phyloP scores from a whole-genome alignment of 768 basidiomycete genomes.

The Sporobolomyces roseus region DNA sequence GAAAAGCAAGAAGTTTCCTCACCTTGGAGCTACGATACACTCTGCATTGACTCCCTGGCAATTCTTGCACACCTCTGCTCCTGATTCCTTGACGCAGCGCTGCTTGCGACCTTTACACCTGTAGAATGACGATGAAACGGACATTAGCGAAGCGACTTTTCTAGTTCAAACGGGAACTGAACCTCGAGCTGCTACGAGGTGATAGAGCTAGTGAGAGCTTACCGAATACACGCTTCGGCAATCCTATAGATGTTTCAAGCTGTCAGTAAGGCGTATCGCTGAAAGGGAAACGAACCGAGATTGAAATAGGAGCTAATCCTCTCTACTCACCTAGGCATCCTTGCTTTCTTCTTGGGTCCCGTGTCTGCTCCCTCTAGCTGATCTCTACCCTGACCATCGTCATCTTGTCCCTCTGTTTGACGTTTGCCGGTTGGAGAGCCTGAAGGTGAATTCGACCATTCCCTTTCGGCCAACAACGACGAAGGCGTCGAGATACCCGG shows the following conservation, averaged over 20 bases:
- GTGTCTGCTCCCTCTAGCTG: not conserved
- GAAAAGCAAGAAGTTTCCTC: not conserved
- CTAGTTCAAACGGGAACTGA: too few species aligned
- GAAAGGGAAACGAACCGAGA: not conserved
- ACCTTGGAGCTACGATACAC: slow-evolving; percentile 23
- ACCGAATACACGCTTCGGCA: slow-evolving; percentile 28
- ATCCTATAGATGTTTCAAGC: not conserved
- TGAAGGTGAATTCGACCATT: too few species aligned
- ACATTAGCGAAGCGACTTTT: not conserved
- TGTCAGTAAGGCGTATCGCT: not conserved
- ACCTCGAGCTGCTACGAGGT: not conserved
- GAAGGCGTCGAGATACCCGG: too few species aligned
- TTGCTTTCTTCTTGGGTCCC: slow-evolving; percentile 6
- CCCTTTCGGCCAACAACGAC: too few species aligned
- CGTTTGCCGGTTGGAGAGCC: too few species aligned
- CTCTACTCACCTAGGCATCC: slow-evolving; percentile 22
- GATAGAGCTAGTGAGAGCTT: not conserved
- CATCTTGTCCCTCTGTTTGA: too few species aligned
- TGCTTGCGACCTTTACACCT: slow-evolving; percentile 32
- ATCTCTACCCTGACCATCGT: not conserved
- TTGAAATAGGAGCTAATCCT: too few species aligned
- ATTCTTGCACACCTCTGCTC: slow-evolving; percentile 4
- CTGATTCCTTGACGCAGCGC: slow-evolving; percentile 15
- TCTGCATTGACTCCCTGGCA: slow-evolving; percentile 19
- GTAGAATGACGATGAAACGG: not conserved